These are phyloP conservation scores for Ceratocystis smalleyi DNA, from an alignment of 2,329 filamentous ascomycete genomes.

Conservation along the genomic window DNA sequence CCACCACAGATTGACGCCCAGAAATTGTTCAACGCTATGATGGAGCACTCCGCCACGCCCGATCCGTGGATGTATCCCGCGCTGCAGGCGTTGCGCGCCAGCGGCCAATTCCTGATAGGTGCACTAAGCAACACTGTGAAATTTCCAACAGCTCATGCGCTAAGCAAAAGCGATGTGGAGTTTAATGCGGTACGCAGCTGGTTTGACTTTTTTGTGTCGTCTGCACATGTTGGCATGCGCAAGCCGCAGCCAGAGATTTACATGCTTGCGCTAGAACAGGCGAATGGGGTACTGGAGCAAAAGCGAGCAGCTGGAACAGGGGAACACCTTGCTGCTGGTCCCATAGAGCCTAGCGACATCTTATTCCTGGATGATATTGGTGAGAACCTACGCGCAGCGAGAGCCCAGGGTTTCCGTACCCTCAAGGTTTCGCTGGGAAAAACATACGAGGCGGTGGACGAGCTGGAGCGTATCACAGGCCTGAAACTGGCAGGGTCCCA, in stretches of 20 bases:
- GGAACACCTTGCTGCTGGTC: slow-evolving; percentile 14
- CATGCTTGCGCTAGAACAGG: slow-evolving; percentile 48
- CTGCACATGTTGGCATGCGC: slow-evolving; percentile 69
- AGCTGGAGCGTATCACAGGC: slow-evolving; percentile 62
- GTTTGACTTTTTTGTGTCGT: slow-evolving; percentile 81
- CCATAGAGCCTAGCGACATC: slow-evolving; percentile 50
- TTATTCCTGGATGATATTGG: slow-evolving; percentile 91
- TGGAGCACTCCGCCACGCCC: slow-evolving; percentile 50
- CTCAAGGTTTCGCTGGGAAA: slow-evolving; percentile 71
- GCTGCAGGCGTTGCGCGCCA: slow-evolving; percentile 49
- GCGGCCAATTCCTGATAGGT: slow-evolving; percentile 53
- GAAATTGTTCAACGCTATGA: slow-evolving; percentile 82
- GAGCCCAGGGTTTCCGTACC: slow-evolving; percentile 58
- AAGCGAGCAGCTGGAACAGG: slow-evolving; percentile 21
- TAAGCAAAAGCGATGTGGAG: slow-evolving; percentile 37
- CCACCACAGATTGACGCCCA: slow-evolving; percentile 61
- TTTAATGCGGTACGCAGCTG: slow-evolving; percentile 41
- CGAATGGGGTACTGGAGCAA: slow-evolving; percentile 43
- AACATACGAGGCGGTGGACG: slow-evolving; percentile 64
- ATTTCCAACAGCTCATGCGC: slow-evolving; percentile 60
- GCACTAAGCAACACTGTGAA: slow-evolving; percentile 83
- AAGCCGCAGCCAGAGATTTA: slow-evolving; percentile 83
- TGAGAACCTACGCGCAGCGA: slow-evolving; percentile 72
- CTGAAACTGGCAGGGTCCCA: slow-evolving; percentile 43
- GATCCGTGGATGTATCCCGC: slow-evolving; percentile 87